phyloP scores from a whole-genome alignment of 129 eudicot species.

The Tagetes erecta region DNA sequence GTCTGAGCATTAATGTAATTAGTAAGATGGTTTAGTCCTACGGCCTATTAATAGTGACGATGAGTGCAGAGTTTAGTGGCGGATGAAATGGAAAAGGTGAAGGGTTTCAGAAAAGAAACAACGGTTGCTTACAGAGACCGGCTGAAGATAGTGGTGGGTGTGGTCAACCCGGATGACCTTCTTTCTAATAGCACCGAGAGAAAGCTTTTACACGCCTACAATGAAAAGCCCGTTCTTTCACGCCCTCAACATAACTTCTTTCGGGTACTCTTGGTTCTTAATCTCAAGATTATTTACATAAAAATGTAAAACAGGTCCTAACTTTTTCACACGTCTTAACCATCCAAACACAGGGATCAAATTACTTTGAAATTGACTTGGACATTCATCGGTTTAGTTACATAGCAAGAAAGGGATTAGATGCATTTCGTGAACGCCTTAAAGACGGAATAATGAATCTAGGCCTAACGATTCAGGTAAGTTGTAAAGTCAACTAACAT shows the following conservation, averaged over 20 bases:
- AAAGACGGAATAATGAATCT: conserved; percentile 66
- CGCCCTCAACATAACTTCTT: conserved; percentile 94
- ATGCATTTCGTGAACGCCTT: conserved; percentile 76
- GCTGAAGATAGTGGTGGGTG: conserved; percentile 82
- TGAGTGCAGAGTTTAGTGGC: conserved; percentile 60
- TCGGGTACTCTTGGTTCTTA: conserved; percentile 44
- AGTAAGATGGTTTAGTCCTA: not conserved
- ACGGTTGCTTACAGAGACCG: conserved; percentile 74
- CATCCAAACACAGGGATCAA: conserved; percentile 56
- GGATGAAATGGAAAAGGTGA: conserved; percentile 68
- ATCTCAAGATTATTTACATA: not conserved
- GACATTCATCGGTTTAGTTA: conserved; percentile 93
- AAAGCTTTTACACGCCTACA: conserved; percentile 82
- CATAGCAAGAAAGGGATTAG: conserved; percentile 84
- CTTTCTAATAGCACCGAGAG: conserved; percentile 71
- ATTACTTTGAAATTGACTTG: conserved; percentile 83
- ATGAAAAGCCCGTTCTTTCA: conserved; percentile 91
- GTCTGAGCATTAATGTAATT: not conserved
- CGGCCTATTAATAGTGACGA: not conserved
- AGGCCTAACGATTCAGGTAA: conserved; percentile 85
- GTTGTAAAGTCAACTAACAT: not conserved
- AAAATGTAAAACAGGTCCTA: not conserved
- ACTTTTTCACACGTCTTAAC: not conserved
- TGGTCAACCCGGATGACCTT: conserved; percentile 85
- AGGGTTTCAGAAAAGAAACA: conserved; percentile 69